These are phyloP conservation scores for Phytophthora syringae DNA, from an alignment of 352 stramenopile genomes.

Conservation along the genomic window DNA sequence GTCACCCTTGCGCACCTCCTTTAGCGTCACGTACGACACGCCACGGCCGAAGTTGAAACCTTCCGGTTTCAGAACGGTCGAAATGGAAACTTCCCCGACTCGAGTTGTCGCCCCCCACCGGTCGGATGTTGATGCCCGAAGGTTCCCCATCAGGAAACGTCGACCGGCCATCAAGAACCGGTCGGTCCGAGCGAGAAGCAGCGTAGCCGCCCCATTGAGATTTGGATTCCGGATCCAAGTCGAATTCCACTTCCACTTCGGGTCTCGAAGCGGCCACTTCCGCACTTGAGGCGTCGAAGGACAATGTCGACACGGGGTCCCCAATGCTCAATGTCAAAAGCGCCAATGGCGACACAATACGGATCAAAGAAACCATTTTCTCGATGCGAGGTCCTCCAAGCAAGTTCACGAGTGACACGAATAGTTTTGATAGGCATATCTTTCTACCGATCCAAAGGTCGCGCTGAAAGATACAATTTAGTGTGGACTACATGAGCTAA, in stretches of 20 bases:
- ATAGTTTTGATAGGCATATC: slow-evolving; percentile 24
- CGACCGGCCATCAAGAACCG: slow-evolving; percentile 26
- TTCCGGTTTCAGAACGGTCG: slow-evolving; percentile 33
- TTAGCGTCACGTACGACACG: slow-evolving; percentile 29
- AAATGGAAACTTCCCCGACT: slow-evolving; percentile 2
- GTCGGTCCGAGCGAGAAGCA: slow-evolving; percentile 24
- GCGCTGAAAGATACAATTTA: slow-evolving; percentile 25
- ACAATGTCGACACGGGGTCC: slow-evolving; percentile 7
- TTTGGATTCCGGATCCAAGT: slow-evolving; percentile 42
- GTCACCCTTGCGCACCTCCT: slow-evolving; percentile 22
- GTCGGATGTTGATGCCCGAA: slow-evolving; percentile 20
- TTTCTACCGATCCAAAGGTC: slow-evolving; percentile 31
- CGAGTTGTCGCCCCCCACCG: slow-evolving; percentile 10
- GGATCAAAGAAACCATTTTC: slow-evolving; percentile 13
- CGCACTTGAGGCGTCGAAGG: slow-evolving; percentile 23
- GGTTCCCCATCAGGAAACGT: slow-evolving; percentile 15
- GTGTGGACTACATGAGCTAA: too few relatives aligned
- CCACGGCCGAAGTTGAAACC: slow-evolving; percentile 59
- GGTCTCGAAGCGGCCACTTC: slow-evolving; percentile 19
- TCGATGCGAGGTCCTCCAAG: not conserved
- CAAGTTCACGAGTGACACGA: slow-evolving; percentile 4
- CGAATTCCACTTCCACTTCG: slow-evolving; percentile 41
- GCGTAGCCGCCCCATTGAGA: slow-evolving; percentile 16
- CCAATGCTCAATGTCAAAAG: slow-evolving; percentile 3
- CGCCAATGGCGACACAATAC: slow-evolving; percentile 14